phyloP scores from a whole-genome alignment of 2,329 filamentous ascomycete species.

The Fusarium zealandicum region DNA sequence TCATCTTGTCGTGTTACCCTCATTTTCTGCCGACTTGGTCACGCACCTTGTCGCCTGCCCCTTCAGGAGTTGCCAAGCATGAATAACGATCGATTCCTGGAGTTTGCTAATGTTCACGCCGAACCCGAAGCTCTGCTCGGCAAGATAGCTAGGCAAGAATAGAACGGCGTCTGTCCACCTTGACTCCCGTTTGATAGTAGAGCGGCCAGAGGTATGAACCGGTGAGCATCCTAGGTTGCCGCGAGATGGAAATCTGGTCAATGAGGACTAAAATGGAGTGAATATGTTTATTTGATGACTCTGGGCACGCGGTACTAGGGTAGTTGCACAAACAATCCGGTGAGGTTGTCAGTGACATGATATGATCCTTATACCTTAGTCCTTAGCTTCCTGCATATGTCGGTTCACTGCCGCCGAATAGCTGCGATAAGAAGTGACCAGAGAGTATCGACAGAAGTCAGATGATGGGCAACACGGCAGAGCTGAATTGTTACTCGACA shows the following conservation, averaged over 20 bases:
- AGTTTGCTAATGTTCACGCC: conserved; percentile 11
- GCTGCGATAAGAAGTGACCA: conserved; percentile 10
- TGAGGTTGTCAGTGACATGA: conserved; percentile 1
- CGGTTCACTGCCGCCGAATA: neutral
- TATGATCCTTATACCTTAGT: conserved; percentile 4
- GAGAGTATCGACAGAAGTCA: conserved; percentile 17
- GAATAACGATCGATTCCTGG: conserved; percentile 12
- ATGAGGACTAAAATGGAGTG: no score
- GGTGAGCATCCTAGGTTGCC: no score
- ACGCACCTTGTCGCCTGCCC: conserved; percentile 14
- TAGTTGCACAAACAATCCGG: conserved; percentile 15
- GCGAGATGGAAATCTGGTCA: no score
- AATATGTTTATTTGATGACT: neutral
- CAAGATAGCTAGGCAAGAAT: conserved; percentile 7
- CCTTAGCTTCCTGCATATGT: conserved; percentile 2
- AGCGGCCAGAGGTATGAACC: no score
- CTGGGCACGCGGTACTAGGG: neutral
- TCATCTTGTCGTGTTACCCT: conserved; percentile 32
- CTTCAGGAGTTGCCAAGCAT: conserved; percentile 3
- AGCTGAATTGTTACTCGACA: conserved; percentile 1
- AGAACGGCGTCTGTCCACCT: conserved; percentile 23
- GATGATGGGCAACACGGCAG: conserved; percentile 18
- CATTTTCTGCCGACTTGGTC: conserved; percentile 13
- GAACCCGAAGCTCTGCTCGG: conserved; percentile 18
- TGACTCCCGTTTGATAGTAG: neutral